Conservation (phyloP, 345 rosid species). For the Salix arbutifolia region DNA sequence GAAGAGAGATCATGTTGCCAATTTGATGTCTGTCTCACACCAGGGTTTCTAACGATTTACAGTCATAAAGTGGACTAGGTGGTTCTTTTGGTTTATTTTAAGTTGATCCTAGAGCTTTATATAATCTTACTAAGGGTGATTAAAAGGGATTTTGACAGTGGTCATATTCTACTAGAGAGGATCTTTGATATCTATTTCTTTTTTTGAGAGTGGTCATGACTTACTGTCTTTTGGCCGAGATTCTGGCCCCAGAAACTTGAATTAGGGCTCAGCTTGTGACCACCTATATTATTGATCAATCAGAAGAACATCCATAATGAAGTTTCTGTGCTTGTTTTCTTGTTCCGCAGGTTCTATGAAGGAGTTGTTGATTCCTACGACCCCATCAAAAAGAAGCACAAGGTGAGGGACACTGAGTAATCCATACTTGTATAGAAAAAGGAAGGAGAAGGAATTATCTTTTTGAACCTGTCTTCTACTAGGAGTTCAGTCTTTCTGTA, state of each 20-base stretch:
- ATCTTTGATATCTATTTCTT: background rate
- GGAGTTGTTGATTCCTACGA: constrained; percentile 52
- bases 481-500: background rate
- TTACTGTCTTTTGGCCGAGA: background rate
- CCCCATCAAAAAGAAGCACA: constrained; percentile 45
- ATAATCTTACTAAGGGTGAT: background rate
- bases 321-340: background rate
- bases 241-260: background rate
- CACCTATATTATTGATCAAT: background rate
- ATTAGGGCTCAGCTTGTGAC: background rate
- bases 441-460: background rate
- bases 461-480: background rate
- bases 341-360: constrained; percentile 54
- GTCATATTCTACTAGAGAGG: background rate
- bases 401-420: constrained; percentile 39
- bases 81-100: background rate
- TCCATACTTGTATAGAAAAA: background rate
- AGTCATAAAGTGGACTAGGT: background rate
- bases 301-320: background rate
- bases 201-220: background rate
- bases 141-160: background rate
- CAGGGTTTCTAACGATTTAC: background rate
- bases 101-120: background rate
- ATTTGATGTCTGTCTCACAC: background rate
- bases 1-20: background rate